Conservation (phyloP, 345 rosid species). For the Orychophragmus violaceus region DNA sequence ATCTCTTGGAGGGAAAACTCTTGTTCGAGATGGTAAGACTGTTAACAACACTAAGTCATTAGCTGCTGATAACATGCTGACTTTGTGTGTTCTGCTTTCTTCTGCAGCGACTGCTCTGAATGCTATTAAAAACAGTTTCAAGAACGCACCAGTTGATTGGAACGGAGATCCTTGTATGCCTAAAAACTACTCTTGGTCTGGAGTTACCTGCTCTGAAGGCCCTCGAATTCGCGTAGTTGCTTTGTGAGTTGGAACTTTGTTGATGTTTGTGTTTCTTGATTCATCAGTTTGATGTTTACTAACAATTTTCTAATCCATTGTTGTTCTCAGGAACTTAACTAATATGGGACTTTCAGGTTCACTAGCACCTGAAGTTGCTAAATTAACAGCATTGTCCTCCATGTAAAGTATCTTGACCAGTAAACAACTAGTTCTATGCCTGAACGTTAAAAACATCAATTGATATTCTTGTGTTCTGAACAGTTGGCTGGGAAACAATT, state of each 20-base stretch:
- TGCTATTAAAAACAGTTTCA: conserved; percentile 38
- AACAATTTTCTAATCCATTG: conserved; percentile 11
- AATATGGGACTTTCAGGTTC: conserved; percentile 66
- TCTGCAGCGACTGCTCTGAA: conserved; percentile 36
- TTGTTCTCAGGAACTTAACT: conserved; percentile 61
- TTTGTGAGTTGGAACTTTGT: conserved; percentile 52
- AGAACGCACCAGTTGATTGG: conserved; percentile 71
- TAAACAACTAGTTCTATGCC: not conserved
- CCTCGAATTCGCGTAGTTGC: conserved; percentile 56
- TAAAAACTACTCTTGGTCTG: conserved; percentile 65
- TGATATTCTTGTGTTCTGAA: conserved; percentile 19
- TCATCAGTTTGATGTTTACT: conserved; percentile 7
- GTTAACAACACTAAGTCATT: not conserved
- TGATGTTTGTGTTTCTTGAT: not conserved
- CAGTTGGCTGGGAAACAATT: conserved; percentile 77
- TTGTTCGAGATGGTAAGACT: conserved; percentile 68
- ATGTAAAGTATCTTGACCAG: conserved; percentile 47
- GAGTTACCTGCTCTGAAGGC: conserved; percentile 59
- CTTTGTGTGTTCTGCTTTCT: not conserved
- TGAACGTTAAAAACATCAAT: not conserved
- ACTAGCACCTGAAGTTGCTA: conserved; percentile 47
- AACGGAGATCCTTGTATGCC: conserved; percentile 89
- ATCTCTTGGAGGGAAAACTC: conserved; percentile 58
- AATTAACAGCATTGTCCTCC: conserved; percentile 61
- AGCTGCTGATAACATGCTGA: not conserved